Evolutionary conservation across 352 stramenopile species (phyloP), one percentile per base, ranked within the genome.

Genomic region (Globisporangium recalcitrans): DNA sequence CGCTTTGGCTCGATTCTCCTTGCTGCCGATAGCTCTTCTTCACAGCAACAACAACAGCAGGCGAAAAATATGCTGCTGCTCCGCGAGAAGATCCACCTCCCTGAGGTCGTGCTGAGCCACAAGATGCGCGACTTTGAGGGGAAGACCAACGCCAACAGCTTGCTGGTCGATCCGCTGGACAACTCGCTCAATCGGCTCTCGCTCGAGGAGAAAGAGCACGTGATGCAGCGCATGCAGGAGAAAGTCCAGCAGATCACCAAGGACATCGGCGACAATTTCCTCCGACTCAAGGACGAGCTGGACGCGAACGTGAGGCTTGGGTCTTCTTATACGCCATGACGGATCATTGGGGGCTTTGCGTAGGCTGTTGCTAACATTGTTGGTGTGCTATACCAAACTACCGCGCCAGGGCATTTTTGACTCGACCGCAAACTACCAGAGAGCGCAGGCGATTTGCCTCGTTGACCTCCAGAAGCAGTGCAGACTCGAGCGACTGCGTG

Each of bases 121-220:
- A 93, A 93, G 55, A 88, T 90, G 80, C 69, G 82, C 58, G 80
- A 89, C 46, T 91, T 91, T 62, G 81, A 93, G 58, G 80, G 81
- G 16, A 83, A 84, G 32, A 85, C 78, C 31, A 81, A 74, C 58
- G 61, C 71, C 9, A 76, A 78, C 19, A 71, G 63, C 11, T 55
- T 88, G 27, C 74, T 86, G 42, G 65, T 74, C n/a, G 80, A 89
- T 36, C 80, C 81, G 49, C 62, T 84, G 9, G 79, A 88, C 46
- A 75, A 69, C 4, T 74, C 68, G 55, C 66, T 92, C 38, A 72
- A 79, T 11, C 70, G 70, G 3, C 65, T 92, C 24, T 82, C 67
- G 29, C 65, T 92, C 21, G 80, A 90, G 57, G 80, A 92, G 44
- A 85, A 85, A 8, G 83, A 92, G 46, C 70, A 69, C 31, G 80